Evolutionary conservation across 257 asterid species (phyloP).

Genomic region (Nicotiana attenuata): DNA sequence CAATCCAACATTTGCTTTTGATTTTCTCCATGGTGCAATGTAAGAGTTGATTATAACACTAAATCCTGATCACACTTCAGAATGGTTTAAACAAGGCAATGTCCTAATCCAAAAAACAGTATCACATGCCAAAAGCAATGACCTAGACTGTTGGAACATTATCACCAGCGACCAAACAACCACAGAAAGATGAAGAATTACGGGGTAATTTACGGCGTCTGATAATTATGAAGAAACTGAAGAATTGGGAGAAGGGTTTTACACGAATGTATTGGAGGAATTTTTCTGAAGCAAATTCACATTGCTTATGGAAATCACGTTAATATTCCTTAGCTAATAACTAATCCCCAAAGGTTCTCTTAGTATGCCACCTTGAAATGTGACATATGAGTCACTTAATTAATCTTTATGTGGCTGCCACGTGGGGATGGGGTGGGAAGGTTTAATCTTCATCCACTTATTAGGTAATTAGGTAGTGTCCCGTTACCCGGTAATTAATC

Average conservation of each 20-base stretch:
- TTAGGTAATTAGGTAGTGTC: no score
- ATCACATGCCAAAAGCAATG: neutral
- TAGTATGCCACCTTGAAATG: no score
- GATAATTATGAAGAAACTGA: neutral
- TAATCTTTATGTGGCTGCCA: no score
- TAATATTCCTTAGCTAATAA: no score
- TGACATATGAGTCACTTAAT: no score
- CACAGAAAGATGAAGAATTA: neutral
- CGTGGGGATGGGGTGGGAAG: no score
- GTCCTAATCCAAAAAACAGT: neutral
- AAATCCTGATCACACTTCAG: neutral
- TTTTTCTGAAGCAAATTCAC: no score
- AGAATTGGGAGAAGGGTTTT: neutral
- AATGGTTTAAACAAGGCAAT: neutral
- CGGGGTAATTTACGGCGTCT: neutral
- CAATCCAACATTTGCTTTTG: constrained; percentile 50
- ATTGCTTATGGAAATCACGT: no score
- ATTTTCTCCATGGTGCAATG: constrained; percentile 3
- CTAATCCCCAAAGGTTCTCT: no score
- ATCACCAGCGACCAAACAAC: neutral
- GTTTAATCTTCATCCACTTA: no score
- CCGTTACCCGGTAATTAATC: no score
- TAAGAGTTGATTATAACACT: neutral
- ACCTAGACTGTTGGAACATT: neutral
- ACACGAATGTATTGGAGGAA: no score